phyloP scores from a whole-genome alignment of 176 grass and related monocot genomes.

The Oryza glumipatula region DNA sequence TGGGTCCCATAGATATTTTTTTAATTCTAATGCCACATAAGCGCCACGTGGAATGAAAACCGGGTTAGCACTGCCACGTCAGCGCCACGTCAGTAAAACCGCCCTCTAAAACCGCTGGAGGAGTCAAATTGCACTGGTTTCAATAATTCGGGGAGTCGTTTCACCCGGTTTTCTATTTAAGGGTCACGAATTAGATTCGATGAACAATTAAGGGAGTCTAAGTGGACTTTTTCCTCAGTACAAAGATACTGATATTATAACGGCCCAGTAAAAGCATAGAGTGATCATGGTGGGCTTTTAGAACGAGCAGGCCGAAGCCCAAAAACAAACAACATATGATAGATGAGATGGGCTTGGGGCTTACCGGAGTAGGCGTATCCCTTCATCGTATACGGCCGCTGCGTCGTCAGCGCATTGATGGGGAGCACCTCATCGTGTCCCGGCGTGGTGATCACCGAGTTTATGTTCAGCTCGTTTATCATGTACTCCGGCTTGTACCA shows the following conservation, averaged over 20 bases:
- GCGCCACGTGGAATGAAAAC: too few relatives aligned
- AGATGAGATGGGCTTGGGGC: constrained; percentile 18
- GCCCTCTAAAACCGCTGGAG: too few relatives aligned
- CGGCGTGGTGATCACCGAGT: constrained; percentile 88
- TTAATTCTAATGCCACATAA: too few relatives aligned
- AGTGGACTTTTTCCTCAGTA: too few relatives aligned
- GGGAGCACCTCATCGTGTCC: constrained; percentile 70
- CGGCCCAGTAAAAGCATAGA: not conserved
- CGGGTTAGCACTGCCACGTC: too few relatives aligned
- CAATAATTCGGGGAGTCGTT: too few relatives aligned
- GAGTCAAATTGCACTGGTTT: too few relatives aligned
- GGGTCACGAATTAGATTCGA: too few relatives aligned
- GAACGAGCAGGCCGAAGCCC: not conserved
- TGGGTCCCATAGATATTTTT: too few relatives aligned
- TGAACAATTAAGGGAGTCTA: too few relatives aligned
- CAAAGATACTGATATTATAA: not conserved
- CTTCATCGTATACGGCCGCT: constrained; percentile 62
- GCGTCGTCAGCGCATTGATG: constrained; percentile 69
- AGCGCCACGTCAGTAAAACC: too few relatives aligned
- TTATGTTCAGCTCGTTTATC: constrained; percentile 92
- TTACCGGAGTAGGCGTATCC: constrained; percentile 90
- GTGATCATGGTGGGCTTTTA: not conserved
- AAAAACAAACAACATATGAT: not conserved
- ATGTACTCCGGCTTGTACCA: constrained; percentile 99
- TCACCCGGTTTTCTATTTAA: too few relatives aligned